Conservation (phyloP, 2,329 filamentous ascomycete species). For the Endoconidiophora polonica region DNA sequence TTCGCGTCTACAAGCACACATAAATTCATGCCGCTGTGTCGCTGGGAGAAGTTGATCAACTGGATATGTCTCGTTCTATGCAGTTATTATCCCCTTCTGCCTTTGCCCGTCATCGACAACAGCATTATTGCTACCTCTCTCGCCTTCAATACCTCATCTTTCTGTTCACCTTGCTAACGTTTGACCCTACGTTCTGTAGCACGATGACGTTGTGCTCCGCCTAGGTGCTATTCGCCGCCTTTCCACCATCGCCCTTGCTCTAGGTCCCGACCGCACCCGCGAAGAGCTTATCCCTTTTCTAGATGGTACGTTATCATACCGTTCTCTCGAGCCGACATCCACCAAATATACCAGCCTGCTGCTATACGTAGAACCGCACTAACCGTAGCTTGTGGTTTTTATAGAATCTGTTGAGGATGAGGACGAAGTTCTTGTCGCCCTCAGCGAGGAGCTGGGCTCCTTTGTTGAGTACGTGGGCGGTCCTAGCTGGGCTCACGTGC, state of each 20-base stretch:
- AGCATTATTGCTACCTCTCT: too few relatives aligned
- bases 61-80: too few relatives aligned
- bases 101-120: too few relatives aligned
- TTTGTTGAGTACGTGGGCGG: slow-evolving; percentile 98
- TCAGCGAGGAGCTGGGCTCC: slow-evolving; percentile 89
- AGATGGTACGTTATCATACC: slow-evolving; percentile 53
- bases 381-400: slow-evolving; percentile 17
- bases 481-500: slow-evolving; percentile 82
- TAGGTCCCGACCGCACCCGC: slow-evolving; percentile 89
- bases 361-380: slow-evolving; percentile 14
- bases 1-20: too few relatives aligned
- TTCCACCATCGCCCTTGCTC: slow-evolving; percentile 90
- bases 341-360: background rate
- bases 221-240: slow-evolving; percentile 97
- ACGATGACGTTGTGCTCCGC: slow-evolving; percentile 94
- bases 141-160: too few relatives aligned
- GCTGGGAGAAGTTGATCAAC: too few relatives aligned
- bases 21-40: too few relatives aligned
- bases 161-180: too few relatives aligned
- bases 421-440: slow-evolving; percentile 89
- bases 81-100: too few relatives aligned
- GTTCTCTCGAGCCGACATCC: slow-evolving; percentile 14
- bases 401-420: slow-evolving; percentile 97
- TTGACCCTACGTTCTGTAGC: slow-evolving; percentile 33
- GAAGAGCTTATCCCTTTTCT: slow-evolving; percentile 98